Conservation (phyloP, 345 rosid species). For the Populus euphratica region DNA sequence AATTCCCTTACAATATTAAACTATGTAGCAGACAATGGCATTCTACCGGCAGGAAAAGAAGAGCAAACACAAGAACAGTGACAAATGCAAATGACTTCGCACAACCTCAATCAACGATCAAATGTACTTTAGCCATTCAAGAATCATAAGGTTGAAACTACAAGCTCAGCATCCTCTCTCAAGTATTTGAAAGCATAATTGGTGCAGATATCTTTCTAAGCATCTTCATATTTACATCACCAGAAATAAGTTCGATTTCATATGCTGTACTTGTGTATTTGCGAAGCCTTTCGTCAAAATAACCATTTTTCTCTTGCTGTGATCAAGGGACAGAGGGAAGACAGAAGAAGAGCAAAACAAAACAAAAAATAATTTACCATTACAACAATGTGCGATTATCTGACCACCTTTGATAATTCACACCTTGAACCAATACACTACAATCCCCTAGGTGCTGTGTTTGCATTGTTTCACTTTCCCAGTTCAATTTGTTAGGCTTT, state of each 20-base stretch:
- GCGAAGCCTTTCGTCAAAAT: neutral
- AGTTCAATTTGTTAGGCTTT: neutral
- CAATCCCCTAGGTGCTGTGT: neutral
- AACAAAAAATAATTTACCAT: neutral
- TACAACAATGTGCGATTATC: neutral
- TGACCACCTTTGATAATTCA: neutral
- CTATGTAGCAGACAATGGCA: neutral
- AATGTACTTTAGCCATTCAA: neutral
- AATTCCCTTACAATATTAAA: neutral
- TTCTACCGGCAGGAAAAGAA: neutral
- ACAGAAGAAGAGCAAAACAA: neutral
- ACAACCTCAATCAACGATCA: neutral
- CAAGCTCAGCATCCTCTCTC: neutral
- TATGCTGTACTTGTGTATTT: neutral
- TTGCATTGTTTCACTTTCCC: neutral
- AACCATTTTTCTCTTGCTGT: neutral
- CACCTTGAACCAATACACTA: neutral
- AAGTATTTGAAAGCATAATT: neutral
- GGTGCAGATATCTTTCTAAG: neutral
- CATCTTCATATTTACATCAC: neutral
- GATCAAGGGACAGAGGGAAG: neutral
- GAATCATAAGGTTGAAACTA: neutral
- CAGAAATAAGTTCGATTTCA: neutral
- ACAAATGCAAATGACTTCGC: neutral
- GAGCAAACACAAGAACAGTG: neutral